Conservation (phyloP, 768 basidiomycete species). For the Termitomyces sp. region DNA sequence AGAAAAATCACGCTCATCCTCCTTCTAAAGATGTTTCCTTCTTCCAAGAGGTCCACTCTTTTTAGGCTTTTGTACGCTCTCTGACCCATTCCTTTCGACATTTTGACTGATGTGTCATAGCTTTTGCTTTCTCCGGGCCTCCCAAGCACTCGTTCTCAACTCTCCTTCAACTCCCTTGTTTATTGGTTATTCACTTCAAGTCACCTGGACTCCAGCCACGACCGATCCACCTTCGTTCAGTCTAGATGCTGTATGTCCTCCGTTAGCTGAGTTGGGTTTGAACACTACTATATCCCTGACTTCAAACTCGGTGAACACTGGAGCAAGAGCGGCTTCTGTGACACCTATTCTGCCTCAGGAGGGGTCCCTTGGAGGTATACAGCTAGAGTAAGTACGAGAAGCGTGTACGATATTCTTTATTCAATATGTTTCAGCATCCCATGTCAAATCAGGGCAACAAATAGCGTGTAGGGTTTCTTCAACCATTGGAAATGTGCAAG, state of each 20-base stretch:
- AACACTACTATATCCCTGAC: neutral
- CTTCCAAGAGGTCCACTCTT: neutral
- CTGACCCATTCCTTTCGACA: neutral
- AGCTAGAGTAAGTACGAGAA: neutral
- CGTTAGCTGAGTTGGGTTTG: neutral
- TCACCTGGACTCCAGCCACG: slow-evolving; percentile 2
- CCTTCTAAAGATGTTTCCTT: slow-evolving; percentile 1
- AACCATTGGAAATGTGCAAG: neutral
- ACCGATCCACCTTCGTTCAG: slow-evolving; percentile 1
- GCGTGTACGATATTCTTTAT: neutral
- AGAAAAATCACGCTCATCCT: neutral
- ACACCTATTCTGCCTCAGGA: neutral
- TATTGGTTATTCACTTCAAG: neutral
- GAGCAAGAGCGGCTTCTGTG: neutral
- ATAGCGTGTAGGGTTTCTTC: neutral
- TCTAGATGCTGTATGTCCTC: neutral
- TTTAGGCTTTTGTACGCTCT: neutral
- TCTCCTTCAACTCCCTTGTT: neutral
- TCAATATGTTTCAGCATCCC: neutral
- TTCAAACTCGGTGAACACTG: neutral
- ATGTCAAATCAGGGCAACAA: neutral
- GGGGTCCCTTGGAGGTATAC: neutral
- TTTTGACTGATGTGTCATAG: neutral
- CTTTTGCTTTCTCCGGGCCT: neutral
- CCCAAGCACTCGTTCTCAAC: slow-evolving; percentile 1